A percentile compares a stretch with the other conserved stretches of the same genome.
Conservation (phyloP, 805 yeast species). For the Candida ipomoeae region DNA sequence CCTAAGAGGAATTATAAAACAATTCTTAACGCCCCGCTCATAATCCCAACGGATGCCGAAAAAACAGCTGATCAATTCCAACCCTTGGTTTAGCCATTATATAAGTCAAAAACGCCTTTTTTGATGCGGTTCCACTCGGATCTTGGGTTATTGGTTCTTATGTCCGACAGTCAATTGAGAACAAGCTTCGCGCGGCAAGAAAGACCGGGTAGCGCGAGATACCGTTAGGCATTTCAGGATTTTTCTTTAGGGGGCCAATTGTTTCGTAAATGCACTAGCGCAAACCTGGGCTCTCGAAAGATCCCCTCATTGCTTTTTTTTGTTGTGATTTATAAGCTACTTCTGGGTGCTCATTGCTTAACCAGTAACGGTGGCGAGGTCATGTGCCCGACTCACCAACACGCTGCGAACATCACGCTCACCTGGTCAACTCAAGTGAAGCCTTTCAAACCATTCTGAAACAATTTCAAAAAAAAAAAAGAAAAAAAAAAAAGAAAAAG, state of each 20-base stretch:
- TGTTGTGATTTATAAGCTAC: background rate
- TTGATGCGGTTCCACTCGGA: too few relatives aligned
- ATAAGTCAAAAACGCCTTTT: too few relatives aligned
- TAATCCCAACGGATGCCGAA: background rate
- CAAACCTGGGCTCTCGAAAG: background rate
- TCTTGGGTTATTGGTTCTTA: background rate
- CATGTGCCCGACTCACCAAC: background rate
- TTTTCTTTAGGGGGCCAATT: background rate
- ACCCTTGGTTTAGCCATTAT: too few relatives aligned
- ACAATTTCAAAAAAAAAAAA: background rate
- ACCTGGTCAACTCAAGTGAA: background rate
- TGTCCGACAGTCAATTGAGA: background rate
- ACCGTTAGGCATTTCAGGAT: background rate
- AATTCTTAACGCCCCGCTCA: background rate
- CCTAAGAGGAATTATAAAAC: background rate
- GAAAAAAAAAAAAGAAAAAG: background rate
- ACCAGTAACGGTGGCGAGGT: constrained; percentile 1
- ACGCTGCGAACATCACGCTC: background rate
- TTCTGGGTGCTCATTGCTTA: background rate
- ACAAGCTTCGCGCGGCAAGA: background rate
- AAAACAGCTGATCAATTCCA: too few relatives aligned
- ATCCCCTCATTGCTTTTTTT: background rate
- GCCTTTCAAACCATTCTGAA: background rate
- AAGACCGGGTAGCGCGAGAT: constrained; percentile 1
- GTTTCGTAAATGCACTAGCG: background rate